phyloP scores from a whole-genome alignment of 2,329 filamentous ascomycete species.

The Tolypocladium tropicale region DNA sequence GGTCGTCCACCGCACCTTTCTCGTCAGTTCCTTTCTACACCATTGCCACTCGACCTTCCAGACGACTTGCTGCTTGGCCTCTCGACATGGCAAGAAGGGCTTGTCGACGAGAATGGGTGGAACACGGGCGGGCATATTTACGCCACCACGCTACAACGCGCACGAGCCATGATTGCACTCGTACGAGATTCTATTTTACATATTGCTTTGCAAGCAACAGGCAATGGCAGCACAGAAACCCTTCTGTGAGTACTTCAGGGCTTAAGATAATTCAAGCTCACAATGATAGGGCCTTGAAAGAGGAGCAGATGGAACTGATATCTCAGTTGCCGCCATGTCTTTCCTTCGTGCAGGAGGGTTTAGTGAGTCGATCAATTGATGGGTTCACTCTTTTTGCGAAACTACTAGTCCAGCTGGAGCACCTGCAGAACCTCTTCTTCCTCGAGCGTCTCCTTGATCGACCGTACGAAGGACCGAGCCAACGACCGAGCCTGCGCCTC shows the following conservation, averaged over 20 bases:
- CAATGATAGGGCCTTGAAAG: neutral
- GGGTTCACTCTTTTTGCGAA: slow-evolving; percentile 26
- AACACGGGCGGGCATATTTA: slow-evolving; percentile 19
- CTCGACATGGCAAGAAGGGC: slow-evolving; percentile 10
- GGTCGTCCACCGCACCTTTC: slow-evolving; percentile 29
- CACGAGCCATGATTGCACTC: slow-evolving; percentile 11
- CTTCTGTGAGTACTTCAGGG: neutral
- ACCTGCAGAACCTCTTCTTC: slow-evolving; percentile 47
- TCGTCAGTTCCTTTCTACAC: slow-evolving; percentile 24
- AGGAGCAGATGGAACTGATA: neutral
- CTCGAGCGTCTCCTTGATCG: slow-evolving; percentile 44
- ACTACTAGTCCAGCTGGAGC: slow-evolving; percentile 35
- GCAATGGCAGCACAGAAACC: neutral
- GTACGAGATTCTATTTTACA: slow-evolving; percentile 18
- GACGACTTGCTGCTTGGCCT: slow-evolving; percentile 24
- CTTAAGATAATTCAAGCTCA: neutral
- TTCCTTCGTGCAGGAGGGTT: neutral
- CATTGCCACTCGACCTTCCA: slow-evolving; percentile 27
- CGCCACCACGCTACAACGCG: slow-evolving; percentile 18
- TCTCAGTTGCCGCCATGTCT: neutral
- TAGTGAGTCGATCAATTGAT: neutral
- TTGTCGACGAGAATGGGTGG: slow-evolving; percentile 27
- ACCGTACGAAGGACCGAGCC: slow-evolving; percentile 17
- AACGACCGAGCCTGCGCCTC: slow-evolving; percentile 25
- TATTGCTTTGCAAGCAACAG: slow-evolving; percentile 10